A percentile compares a stretch with the other conserved stretches of the same genome.
Evolutionary conservation across 148 eudicot genomes (phyloP).

Genomic region (Rhododendron ferrugineum): DNA sequence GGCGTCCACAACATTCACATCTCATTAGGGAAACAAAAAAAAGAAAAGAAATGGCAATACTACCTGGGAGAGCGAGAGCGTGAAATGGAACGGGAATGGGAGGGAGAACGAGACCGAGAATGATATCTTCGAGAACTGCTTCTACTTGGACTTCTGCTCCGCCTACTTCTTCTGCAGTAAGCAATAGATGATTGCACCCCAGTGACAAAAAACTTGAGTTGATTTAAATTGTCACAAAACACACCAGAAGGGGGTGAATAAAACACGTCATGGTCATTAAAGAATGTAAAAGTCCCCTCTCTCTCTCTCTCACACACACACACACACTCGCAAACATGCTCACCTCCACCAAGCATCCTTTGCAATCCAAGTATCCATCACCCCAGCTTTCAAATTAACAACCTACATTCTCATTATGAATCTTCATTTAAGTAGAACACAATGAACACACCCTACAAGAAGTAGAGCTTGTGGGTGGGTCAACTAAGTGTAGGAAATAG

Average conservation of each 20-base stretch:
- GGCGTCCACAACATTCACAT: background rate
- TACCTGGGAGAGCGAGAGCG: constrained; percentile 79
- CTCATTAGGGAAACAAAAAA: background rate
- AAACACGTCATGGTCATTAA: background rate
- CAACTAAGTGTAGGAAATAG: background rate
- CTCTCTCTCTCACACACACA: background rate
- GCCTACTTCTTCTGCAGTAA: constrained; percentile 61
- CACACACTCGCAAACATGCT: background rate
- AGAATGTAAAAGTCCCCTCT: background rate
- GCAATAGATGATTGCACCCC: background rate
- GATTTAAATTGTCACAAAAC: background rate
- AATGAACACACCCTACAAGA: background rate
- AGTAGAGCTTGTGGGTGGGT: background rate
- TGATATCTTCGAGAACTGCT: constrained; percentile 57
- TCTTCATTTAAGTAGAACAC: background rate
- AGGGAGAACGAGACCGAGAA: constrained; percentile 55
- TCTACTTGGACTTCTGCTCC: constrained; percentile 79
- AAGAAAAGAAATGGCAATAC: background rate
- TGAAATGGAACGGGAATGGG: constrained; percentile 47
- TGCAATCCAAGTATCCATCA: background rate
- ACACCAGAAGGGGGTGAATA: background rate
- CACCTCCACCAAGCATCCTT: background rate
- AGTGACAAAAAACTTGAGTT: background rate
- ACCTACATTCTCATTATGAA: background rate
- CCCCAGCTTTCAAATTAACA: background rate